Evolutionary conservation across 192 early-diverging fungal species (phyloP).

Genomic region (Diversispora epigaea): DNA sequence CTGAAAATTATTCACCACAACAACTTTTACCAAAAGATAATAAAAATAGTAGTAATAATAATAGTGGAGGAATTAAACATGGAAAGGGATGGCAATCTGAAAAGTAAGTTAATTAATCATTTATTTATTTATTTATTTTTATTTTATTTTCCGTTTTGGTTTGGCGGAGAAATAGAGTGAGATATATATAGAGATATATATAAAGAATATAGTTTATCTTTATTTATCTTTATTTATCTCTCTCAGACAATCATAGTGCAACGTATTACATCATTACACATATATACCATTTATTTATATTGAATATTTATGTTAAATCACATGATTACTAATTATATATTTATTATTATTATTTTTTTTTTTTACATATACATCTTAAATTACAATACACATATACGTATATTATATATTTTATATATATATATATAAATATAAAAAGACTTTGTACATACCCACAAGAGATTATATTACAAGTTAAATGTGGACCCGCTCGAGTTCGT

Average conservation of each 20-base stretch:
- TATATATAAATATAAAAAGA: slow-evolving; percentile 46
- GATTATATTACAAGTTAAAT: slow-evolving; percentile 56
- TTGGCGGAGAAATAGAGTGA: too few species aligned
- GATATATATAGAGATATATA: too few species aligned
- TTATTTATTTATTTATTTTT: slow-evolving; percentile 4
- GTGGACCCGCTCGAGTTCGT: slow-evolving; percentile 55
- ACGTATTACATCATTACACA: too few species aligned
- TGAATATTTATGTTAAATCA: too few species aligned
- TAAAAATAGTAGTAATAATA: slow-evolving; percentile 29
- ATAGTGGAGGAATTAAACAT: slow-evolving; percentile 14
- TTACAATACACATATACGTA: background rate
- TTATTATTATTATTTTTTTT: too few species aligned
- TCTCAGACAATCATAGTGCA: too few species aligned
- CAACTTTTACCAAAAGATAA: slow-evolving; percentile 38
- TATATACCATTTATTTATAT: too few species aligned
- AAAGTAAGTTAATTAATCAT: slow-evolving; percentile 37
- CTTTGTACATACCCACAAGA: slow-evolving; percentile 72
- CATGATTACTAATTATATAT: too few species aligned
- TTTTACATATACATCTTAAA: background rate
- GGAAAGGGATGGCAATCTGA: slow-evolving; percentile 53
- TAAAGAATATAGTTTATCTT: too few species aligned
- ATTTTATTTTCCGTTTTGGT: background rate
- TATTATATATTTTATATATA: background rate
- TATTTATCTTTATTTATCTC: too few species aligned
- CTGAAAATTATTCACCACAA: slow-evolving; percentile 44